A percentile compares a stretch with the other conserved stretches of the same genome.
Evolutionary conservation across 2,329 filamentous ascomycete species (phyloP).

Genomic region (Cordyceps javanica): DNA sequence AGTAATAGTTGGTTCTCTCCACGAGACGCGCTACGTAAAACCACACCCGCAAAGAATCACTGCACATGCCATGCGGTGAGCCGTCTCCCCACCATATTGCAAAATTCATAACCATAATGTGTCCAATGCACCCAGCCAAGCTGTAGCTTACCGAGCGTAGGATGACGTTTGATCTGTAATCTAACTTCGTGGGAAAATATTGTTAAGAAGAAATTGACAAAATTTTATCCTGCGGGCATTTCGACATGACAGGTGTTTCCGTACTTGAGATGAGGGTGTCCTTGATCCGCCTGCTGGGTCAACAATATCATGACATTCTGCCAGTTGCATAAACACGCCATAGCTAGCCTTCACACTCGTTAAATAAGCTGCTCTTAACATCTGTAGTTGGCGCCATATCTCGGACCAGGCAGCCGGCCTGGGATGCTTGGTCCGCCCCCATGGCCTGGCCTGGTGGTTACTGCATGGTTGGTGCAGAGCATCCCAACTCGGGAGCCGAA

Average conservation of each 20-base stretch:
- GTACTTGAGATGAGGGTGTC: slow-evolving; percentile 16
- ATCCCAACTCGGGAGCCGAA: slow-evolving; percentile 97
- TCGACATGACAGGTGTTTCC: slow-evolving; percentile 26
- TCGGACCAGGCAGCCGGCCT: slow-evolving; percentile 50
- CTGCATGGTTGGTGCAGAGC: slow-evolving; percentile 94
- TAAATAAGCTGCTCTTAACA: slow-evolving; percentile 24
- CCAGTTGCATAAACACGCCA: slow-evolving; percentile 10
- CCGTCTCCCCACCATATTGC: slow-evolving; percentile 36
- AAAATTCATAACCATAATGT: slow-evolving; percentile 57
- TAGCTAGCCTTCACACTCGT: not conserved
- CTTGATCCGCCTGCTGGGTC: slow-evolving; percentile 16
- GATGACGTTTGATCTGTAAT: slow-evolving; percentile 52
- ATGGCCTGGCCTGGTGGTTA: slow-evolving; percentile 82
- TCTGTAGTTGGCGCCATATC: slow-evolving; percentile 54
- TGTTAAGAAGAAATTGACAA: slow-evolving; percentile 40
- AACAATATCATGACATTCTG: slow-evolving; percentile 13
- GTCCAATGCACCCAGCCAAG: slow-evolving; percentile 51
- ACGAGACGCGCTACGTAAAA: not conserved
- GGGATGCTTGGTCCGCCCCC: slow-evolving; percentile 63
- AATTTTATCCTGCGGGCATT: slow-evolving; percentile 35
- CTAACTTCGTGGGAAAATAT: slow-evolving; percentile 46
- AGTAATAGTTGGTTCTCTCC: not conserved
- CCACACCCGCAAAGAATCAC: not conserved
- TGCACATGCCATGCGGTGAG: not conserved
- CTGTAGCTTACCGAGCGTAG: slow-evolving; percentile 46